These are phyloP conservation scores for Daldinia vernicosa DNA, from an alignment of 495 filamentous ascomycete species.

Conservation along the genomic window DNA sequence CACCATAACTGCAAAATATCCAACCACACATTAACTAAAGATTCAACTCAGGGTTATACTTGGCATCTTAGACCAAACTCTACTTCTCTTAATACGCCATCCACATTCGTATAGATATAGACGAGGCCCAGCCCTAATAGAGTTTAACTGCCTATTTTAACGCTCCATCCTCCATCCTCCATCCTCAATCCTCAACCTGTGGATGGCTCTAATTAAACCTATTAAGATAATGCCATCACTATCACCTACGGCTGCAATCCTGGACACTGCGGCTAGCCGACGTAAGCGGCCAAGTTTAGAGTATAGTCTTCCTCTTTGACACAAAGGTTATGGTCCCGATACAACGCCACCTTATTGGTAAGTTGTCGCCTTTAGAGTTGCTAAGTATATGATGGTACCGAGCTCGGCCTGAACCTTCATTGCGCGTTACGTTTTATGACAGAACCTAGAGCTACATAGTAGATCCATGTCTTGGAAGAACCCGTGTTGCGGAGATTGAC, in stretches of 20 bases:
- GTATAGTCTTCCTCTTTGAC: not conserved
- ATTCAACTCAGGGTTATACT: not conserved
- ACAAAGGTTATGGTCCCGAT: not conserved
- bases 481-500: not conserved
- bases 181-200: not conserved
- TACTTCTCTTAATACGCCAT: not conserved
- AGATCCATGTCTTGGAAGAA: not conserved
- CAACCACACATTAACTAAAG: not conserved
- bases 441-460: constrained; percentile 3
- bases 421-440: constrained; percentile 16
- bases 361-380: not conserved
- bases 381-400: not conserved
- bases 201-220: not conserved
- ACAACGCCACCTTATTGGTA: not conserved
- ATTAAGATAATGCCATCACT: not conserved
- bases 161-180: not conserved
- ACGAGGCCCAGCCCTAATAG: no score
- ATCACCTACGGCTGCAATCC: not conserved
- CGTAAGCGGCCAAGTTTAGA: not conserved
- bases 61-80: not conserved
- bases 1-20: not conserved
- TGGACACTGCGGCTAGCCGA: not conserved
- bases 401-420: constrained; percentile 32
- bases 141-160: not conserved
- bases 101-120: not conserved